Percentiles rank a stretch among this genome's conserved stretches.
phyloP scores from a whole-genome alignment of 768 basidiomycete species.

The Xerocomellus dryophilus region DNA sequence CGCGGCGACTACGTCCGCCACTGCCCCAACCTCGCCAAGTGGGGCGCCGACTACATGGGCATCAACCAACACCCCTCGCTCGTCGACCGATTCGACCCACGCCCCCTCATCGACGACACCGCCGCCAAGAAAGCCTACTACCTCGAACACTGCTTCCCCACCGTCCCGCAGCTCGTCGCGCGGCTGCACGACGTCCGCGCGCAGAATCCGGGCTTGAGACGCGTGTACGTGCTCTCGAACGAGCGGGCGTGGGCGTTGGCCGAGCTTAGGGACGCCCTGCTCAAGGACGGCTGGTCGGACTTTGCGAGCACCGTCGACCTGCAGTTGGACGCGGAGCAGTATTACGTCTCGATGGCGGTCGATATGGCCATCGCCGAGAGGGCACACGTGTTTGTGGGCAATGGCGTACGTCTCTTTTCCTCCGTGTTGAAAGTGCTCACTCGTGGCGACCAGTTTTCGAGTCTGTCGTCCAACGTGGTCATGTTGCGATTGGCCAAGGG shows the following conservation, averaged over 20 bases:
- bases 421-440: neutral
- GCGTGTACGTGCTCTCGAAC: constrained; percentile 53
- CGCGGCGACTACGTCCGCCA: constrained; percentile 60
- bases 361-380: constrained; percentile 60
- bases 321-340: constrained; percentile 45
- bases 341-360: constrained; percentile 48
- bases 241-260: constrained; percentile 44
- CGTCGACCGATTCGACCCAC: constrained; percentile 40
- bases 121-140: constrained; percentile 12
- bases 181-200: constrained; percentile 35
- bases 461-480: constrained; percentile 48
- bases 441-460: constrained; percentile 38
- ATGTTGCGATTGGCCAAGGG: constrained; percentile 46
- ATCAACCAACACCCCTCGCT: constrained; percentile 44
- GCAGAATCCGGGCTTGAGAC: constrained; percentile 28
- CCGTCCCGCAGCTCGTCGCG: constrained; percentile 39
- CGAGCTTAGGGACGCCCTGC: constrained; percentile 37
- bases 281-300: constrained; percentile 49
- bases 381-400: constrained; percentile 60
- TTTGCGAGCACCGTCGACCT: constrained; percentile 42
- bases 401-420: constrained; percentile 45
- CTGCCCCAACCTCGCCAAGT: constrained; percentile 47
- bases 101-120: constrained; percentile 4
- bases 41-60: constrained; percentile 47
- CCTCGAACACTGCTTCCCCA: constrained; percentile 39